Evolutionary conservation across 441 rosid species (phyloP), one percentile per base, ranked within the genome.

Genomic region (Gossypium lobatum): DNA sequence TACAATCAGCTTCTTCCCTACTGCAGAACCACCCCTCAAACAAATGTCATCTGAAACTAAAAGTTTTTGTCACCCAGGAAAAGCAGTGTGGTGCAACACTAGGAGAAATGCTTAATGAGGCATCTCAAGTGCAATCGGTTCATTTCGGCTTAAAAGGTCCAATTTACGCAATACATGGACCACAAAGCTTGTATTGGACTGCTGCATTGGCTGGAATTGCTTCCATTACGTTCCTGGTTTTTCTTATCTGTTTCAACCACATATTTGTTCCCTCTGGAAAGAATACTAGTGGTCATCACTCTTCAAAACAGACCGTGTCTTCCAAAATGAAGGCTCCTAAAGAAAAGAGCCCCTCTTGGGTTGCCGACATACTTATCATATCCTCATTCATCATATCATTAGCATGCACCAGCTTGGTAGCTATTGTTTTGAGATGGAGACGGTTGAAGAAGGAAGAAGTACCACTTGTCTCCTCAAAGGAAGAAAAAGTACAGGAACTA

Each of bases 11-110:
- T 31, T 87, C 91, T 3, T 76, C 81, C 72, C 74, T 85, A 50
- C 82, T 93, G 70, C 77, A 78, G 66, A 79, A 81, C 70, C 85
- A 79, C 20, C 57, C 85, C 18, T 53, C 74, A n/a, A 57, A 71
- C n/a, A 82, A 80, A 76, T 72, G 81, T 70, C 71, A 82, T 60
- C 79, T 93, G 64, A 85, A 81, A 77, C 67, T 93, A 8, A 82
- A 83, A 81, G 83, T 86, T 50, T 91, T 80, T 54, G 90, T 93
- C 50, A 91, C 98, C 1, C 86, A 75, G 77, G 96, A 87, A 80
- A 79, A 82, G 54, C 71, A 59, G 64, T 73, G 84, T 1, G 66
- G 63, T 67, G 60, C 63, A 64, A 81, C 88, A 45, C 34, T 88
- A 75, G 84, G 75, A 55, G 85, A 82, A 17, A 60, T 85, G 46